Percentiles rank a stretch among this genome's conserved stretches.
These are phyloP conservation scores for Dactylonectria macrodidyma DNA, from an alignment of 2,329 filamentous ascomycete genomes.

Conservation along the genomic window DNA sequence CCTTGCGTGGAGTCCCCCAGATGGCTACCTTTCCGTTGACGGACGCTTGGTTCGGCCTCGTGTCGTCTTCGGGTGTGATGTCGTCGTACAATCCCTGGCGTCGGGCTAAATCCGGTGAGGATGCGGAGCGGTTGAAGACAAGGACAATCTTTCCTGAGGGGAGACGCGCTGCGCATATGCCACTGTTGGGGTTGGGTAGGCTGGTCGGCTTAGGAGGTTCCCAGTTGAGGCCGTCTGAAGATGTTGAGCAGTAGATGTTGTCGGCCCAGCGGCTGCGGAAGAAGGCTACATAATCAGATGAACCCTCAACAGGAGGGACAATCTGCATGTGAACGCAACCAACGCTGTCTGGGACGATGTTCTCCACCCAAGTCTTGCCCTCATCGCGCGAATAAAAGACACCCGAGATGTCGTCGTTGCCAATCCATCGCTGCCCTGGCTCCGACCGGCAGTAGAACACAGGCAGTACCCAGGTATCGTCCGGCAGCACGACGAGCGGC, in stretches of 20 bases:
- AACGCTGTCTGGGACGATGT: slow-evolving; percentile 52
- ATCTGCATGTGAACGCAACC: slow-evolving; percentile 63
- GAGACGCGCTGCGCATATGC: slow-evolving; percentile 56
- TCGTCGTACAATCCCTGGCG: slow-evolving; percentile 61
- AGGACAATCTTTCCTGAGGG: slow-evolving; percentile 53
- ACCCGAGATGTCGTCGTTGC: slow-evolving; percentile 60
- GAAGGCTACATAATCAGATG: slow-evolving; percentile 52
- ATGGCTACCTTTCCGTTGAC: slow-evolving; percentile 56
- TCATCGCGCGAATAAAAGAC: slow-evolving; percentile 55
- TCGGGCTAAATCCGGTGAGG: slow-evolving; percentile 49
- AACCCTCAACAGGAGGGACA: slow-evolving; percentile 43
- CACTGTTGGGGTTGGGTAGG: slow-evolving; percentile 61
- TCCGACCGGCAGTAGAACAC: slow-evolving; percentile 60
- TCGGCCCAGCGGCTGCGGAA: slow-evolving; percentile 63
- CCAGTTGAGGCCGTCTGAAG: slow-evolving; percentile 57
- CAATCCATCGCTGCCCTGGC: slow-evolving; percentile 59
- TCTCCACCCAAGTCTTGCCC: slow-evolving; percentile 58
- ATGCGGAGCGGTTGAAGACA: slow-evolving; percentile 59
- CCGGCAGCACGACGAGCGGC: slow-evolving; percentile 54
- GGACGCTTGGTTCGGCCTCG: slow-evolving; percentile 54
- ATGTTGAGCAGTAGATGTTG: slow-evolving; percentile 58
- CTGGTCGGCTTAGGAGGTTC: slow-evolving; percentile 50
- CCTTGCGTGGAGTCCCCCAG: slow-evolving; percentile 59
- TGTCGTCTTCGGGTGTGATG: slow-evolving; percentile 58
- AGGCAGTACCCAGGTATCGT: slow-evolving; percentile 59